Conservation (phyloP, 1,284 basidiomycete species). For the Uromyces viciae-fabae region DNA sequence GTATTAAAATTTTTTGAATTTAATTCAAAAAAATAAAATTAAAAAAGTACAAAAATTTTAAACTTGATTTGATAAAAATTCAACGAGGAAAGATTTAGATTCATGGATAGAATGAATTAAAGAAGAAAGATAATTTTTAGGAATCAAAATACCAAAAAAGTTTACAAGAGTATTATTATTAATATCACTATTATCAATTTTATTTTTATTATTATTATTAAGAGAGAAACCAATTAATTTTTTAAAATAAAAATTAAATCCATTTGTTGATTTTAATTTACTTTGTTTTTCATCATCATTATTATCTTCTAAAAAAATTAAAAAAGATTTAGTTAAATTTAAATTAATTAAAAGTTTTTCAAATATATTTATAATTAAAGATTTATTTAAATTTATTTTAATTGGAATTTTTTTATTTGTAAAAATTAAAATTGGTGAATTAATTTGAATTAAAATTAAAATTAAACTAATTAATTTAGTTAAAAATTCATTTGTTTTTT, state of each 20-base stretch:
- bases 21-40: no score
- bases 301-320: not conserved
- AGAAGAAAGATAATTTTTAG: not conserved
- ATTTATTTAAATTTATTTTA: conserved; percentile 2
- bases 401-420: no score
- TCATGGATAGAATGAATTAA: conserved; percentile 1
- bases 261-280: not conserved
- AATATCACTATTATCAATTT: no score
- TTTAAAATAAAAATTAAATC: conserved; percentile 2
- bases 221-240: no score
- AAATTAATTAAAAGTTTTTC: conserved; percentile 7
- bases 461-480: conserved; percentile 7
- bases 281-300: no score
- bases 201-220: no score
- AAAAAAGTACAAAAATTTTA: not conserved
- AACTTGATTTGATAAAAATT: conserved; percentile 20
- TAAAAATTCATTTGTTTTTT: conserved; percentile 16
- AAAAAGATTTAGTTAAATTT: not conserved
- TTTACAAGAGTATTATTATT: no score
- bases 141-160: conserved; percentile 2
- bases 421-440: conserved; percentile 23
- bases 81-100: conserved; percentile 4
- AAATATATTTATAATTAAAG: conserved; percentile 11
- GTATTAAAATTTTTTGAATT: no score
- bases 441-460: conserved; percentile 21